These are phyloP conservation scores for Eucommia ulmoides DNA, from an alignment of 257 asterid species.

Conservation along the genomic window DNA sequence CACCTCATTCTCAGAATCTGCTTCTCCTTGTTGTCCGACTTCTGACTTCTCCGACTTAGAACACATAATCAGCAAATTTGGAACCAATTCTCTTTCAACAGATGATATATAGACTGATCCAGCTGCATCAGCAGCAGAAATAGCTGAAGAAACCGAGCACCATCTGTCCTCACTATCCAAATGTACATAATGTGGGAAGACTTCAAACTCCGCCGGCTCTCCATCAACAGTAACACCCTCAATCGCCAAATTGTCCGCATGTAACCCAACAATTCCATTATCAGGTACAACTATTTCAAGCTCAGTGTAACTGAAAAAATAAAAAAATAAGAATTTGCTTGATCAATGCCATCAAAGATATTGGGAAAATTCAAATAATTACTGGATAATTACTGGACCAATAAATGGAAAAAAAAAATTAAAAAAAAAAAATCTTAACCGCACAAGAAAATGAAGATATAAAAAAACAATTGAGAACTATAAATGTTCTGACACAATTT, in stretches of 20 bases:
- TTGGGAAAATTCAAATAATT: too few species aligned
- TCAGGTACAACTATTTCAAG: conserved; percentile 80
- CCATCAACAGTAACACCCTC: conserved; percentile 89
- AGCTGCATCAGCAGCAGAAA: conserved; percentile 98
- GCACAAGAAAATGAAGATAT: too few species aligned
- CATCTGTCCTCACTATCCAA: conserved; percentile 87
- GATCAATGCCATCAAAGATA: too few species aligned
- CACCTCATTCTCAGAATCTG: conserved; percentile 36
- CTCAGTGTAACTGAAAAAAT: conserved; percentile 72
- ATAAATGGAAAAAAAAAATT: too few species aligned
- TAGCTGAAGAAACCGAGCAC: conserved; percentile 87
- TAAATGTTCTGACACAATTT: too few species aligned
- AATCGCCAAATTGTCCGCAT: conserved; percentile 91
- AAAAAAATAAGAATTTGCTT: conserved; percentile 11
- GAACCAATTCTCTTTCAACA: conserved; percentile 74
- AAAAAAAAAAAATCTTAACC: too few species aligned
- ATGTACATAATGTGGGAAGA: conserved; percentile 80
- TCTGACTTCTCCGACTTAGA: conserved; percentile 43
- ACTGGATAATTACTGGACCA: too few species aligned
- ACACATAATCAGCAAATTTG: conserved; percentile 95
- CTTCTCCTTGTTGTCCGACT: conserved; percentile 19
- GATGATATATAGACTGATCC: conserved; percentile 86
- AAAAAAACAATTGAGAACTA: too few species aligned
- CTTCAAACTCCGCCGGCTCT: conserved; percentile 83
- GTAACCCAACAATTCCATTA: conserved; percentile 88